Evolutionary conservation across 2,329 filamentous ascomycete species (phyloP).

Genomic region (Graphilbum ipis-grandicollis): DNA sequence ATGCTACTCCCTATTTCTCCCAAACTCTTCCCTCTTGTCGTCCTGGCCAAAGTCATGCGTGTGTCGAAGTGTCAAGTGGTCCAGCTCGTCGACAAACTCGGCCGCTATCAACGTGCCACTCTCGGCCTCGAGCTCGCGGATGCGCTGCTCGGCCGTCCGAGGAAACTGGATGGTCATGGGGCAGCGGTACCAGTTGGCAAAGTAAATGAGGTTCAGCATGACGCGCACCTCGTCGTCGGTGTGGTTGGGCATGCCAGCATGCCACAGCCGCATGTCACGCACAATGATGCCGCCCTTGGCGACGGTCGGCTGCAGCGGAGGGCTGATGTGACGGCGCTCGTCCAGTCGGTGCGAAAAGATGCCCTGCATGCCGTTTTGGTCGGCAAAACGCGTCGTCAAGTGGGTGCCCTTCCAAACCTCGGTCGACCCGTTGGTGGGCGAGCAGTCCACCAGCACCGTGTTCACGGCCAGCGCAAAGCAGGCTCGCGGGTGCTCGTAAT

Average conservation of each 20-base stretch:
- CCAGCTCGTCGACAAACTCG: conserved; percentile 5
- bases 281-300: conserved; percentile 26
- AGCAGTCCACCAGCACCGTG: conserved; percentile 25
- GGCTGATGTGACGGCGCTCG: conserved; percentile 14
- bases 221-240: conserved; percentile 20
- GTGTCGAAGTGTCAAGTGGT: conserved; percentile 7
- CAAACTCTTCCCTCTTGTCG: conserved; percentile 6
- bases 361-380: conserved; percentile 14
- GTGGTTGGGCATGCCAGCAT: conserved; percentile 30
- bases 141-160: background rate
- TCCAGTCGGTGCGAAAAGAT: conserved; percentile 14
- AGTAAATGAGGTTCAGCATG: conserved; percentile 22
- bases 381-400: conserved; percentile 7
- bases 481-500: conserved; percentile 27
- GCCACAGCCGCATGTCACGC: conserved; percentile 29
- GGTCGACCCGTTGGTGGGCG: conserved; percentile 26
- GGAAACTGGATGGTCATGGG: conserved; percentile 4
- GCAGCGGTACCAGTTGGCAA: conserved; percentile 21
- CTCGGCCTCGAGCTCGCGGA: background rate
- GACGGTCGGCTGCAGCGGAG: conserved; percentile 20
- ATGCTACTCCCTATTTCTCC: too few species aligned
- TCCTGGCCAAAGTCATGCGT: conserved; percentile 9
- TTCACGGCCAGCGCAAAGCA: conserved; percentile 30
- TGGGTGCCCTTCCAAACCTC: conserved; percentile 34
- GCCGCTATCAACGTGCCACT: conserved; percentile 4